Evolutionary conservation across 2,329 filamentous ascomycete species (phyloP), one percentile per base, ranked within the genome.

Genomic region (Cryphonectria radicalis): DNA sequence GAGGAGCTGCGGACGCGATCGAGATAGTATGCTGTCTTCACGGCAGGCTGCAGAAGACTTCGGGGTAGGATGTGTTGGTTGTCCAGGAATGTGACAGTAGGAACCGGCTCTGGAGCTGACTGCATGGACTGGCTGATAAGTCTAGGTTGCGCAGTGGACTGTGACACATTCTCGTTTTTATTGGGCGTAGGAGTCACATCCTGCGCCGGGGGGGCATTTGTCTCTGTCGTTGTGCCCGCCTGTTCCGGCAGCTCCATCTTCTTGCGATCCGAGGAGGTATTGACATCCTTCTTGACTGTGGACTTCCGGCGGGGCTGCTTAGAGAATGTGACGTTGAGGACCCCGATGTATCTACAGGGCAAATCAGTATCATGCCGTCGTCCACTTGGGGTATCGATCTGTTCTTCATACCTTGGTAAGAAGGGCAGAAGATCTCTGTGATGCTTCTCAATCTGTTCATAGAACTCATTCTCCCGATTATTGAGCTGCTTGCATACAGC

Each of bases 401-500:
- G 42, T 32, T 6, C 22, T 5, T 43, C 7, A 74, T 84, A 92
- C 91, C 95, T 94, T 74, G 96, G 96, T 74, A 99, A 86, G 79
- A 98, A 99, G 59, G 92, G 90, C 72, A 99, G 84, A 77, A 99
- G 87, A 78, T 97, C 92, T 74, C 94, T 93, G 81, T 99, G 95
- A 75, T 93, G 90, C 77, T 90, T 90, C 84, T 99, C 96, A 77
- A 98, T 93, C 69, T 92, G 96, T 82, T 99, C 96, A 81, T 99
- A 99, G 79, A 99, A 99, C 82, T 97, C 94, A 81, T 99, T 99
- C 80, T 99, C 96, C 77, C 95, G 89, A 80, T 97, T 99, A 81
- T 97, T 99, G 78, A 99, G 88, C 82, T 98, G 94, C 82, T 99
- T 99, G 86, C 96, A 99, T 14, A 99, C 95, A 70, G 96, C 96